These are phyloP conservation scores for Fusarium tricinctum DNA, from an alignment of 2,329 filamentous ascomycete genomes.

Conservation along the genomic window DNA sequence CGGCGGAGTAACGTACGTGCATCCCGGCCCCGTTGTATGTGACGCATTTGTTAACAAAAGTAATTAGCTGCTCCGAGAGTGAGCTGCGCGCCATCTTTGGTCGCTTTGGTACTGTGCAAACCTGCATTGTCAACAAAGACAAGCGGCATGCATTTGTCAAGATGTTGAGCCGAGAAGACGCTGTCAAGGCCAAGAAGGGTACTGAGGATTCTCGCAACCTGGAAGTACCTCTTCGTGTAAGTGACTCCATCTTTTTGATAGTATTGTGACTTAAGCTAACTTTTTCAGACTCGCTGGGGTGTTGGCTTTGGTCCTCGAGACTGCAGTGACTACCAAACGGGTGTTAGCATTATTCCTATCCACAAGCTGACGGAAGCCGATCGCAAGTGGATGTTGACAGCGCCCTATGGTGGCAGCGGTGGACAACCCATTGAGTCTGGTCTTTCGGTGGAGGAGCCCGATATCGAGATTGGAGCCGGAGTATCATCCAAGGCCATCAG, in stretches of 20 bases:
- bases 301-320: conserved; percentile 97
- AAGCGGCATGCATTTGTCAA: conserved; percentile 99
- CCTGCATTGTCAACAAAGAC: conserved; percentile 97
- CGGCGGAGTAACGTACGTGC: conserved; percentile 87
- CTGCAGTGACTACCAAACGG: conserved; percentile 94
- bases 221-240: conserved; percentile 79
- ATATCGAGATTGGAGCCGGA: conserved; percentile 97
- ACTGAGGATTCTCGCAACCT: conserved; percentile 85
- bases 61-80: conserved; percentile 76
- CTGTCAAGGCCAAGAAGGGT: conserved; percentile 83
- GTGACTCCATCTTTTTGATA: conserved; percentile 49
- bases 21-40: conserved; percentile 8
- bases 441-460: conserved; percentile 94
- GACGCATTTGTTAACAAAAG: conserved; percentile 48
- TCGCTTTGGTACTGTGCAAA: conserved; percentile 89
- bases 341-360: conserved; percentile 94
- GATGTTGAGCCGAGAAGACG: conserved; percentile 92
- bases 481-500: conserved; percentile 93
- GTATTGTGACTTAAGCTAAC: conserved; percentile 45
- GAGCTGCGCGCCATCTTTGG: conserved; percentile 86
- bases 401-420: conserved; percentile 92
- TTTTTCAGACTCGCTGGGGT: conserved; percentile 88
- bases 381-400: conserved; percentile 95
- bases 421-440: conserved; percentile 84
- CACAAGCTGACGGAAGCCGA: conserved; percentile 94